A percentile compares a stretch with the other conserved stretches of the same genome.
These are phyloP conservation scores for Aspergillus pseudotamarii DNA, from an alignment of 2,329 filamentous ascomycete species.

Conservation along the genomic window DNA sequence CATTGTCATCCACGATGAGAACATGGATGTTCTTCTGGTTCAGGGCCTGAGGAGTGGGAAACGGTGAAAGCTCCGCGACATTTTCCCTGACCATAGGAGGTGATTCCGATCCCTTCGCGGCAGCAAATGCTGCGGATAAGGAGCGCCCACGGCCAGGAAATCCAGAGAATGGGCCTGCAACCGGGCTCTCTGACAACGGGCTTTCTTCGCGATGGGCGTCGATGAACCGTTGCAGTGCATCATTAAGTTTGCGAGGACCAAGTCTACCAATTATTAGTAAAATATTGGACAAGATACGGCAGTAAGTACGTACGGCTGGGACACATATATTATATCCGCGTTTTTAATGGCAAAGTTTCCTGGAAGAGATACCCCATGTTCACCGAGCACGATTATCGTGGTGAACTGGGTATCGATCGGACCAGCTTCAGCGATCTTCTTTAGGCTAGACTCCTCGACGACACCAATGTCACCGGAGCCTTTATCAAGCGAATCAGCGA, in stretches of 20 bases:
- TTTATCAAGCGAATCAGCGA: constrained; percentile 27
- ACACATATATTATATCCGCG: constrained; percentile 25
- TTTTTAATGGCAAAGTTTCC: constrained; percentile 14
- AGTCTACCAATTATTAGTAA: constrained; percentile 25
- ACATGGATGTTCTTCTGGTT: constrained; percentile 23
- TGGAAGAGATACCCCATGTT: constrained; percentile 11
- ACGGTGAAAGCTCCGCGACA: constrained; percentile 14
- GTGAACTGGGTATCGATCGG: constrained; percentile 18
- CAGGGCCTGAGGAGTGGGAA: constrained; percentile 7
- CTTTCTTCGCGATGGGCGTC: background rate
- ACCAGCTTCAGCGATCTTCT: constrained; percentile 12
- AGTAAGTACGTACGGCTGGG: constrained; percentile 29
- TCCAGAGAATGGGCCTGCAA: constrained; percentile 13
- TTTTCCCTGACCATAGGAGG: constrained; percentile 20
- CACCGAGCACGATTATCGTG: constrained; percentile 27
- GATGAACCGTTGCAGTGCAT: constrained; percentile 22
- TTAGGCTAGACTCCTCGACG: constrained; percentile 29
- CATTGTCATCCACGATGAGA: constrained; percentile 47
- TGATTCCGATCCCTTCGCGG: constrained; percentile 18
- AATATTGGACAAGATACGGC: background rate
- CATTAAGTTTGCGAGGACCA: constrained; percentile 29
- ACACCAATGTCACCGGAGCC: constrained; percentile 31
- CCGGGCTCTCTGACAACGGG: constrained; percentile 2
- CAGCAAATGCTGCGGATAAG: constrained; percentile 20
- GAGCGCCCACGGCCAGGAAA: constrained; percentile 12